Evolutionary conservation across 495 filamentous ascomycete species (phyloP), one percentile per base, ranked within the genome.

Genomic region (Aspergillus incahuasiensis): DNA sequence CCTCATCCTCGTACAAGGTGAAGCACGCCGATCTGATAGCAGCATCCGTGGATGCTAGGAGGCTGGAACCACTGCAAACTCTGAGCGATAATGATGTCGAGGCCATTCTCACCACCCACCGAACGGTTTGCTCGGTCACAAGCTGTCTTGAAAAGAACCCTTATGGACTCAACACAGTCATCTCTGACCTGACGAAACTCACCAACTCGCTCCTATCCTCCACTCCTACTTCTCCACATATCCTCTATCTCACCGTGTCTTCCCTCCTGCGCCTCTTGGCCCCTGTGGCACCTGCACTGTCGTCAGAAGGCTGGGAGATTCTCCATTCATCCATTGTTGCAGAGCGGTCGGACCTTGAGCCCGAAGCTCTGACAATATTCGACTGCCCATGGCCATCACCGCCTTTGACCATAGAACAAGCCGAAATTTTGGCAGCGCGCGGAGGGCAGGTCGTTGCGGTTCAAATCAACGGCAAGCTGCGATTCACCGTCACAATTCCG

Each of bases 181-280:
- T 95, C 16, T 91, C 87, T 2, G 88, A 91, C 60, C 74, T 96
- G 32, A 96, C 87, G 71, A 82, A 79, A 16, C 77, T 96, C 2
- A 90, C 88, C 12, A 92, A 95, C 63, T 57, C 71, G 3, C 74
- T 95, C 6, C 61, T 61, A 50, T 66, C 70, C 7, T 60, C 74
- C 2, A 62, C 70, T 1, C 63, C 66, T 0, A 68, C 63, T 11
- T 68, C 66, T 3, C 66, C 68, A n/a, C 54, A 63, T 22, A 63
- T 69, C 34, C 62, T 70, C 13, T 73, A 76, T 50, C 68, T 68
- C 20, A 67, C 61, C 47, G 47, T 76, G 44, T 78, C 69, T 16
- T 69, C 74, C 21, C 76, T 95, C 20, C 61, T 95, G 28, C 79
- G 81, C 15, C 81, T 95, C 69, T 70, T 91, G 57, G 85, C 88